phyloP scores from a whole-genome alignment of 1,284 basidiomycete genomes.

The Rhodofomes roseus region DNA sequence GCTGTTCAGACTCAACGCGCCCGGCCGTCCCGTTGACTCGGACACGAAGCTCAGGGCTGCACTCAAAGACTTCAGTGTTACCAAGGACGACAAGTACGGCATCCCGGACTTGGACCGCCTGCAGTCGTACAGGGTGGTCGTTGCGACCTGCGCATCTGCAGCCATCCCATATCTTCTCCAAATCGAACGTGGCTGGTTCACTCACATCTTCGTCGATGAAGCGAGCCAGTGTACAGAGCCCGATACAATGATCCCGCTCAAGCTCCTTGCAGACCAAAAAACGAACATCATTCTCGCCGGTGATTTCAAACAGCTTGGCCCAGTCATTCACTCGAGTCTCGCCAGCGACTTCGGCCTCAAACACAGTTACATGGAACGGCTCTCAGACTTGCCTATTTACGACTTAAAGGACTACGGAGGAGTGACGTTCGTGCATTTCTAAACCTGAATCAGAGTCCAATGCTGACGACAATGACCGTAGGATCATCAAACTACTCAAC shows the following conservation, averaged over 20 bases:
- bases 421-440: slow-evolving; percentile 31
- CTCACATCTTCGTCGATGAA: slow-evolving; percentile 63
- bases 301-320: slow-evolving; percentile 57
- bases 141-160: slow-evolving; percentile 60
- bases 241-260: slow-evolving; percentile 51
- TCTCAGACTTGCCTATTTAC: slow-evolving; percentile 47
- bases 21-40: slow-evolving; percentile 41
- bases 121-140: slow-evolving; percentile 48
- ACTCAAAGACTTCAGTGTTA: slow-evolving; percentile 38
- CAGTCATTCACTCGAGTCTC: slow-evolving; percentile 45
- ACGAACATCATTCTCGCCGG: slow-evolving; percentile 52
- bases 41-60: slow-evolving; percentile 33
- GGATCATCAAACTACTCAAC: slow-evolving; percentile 47
- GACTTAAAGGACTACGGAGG: slow-evolving; percentile 26
- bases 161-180: slow-evolving; percentile 53
- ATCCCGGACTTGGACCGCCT: slow-evolving; percentile 40
- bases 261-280: slow-evolving; percentile 36
- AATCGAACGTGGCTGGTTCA: slow-evolving; percentile 53
- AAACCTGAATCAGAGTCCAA: not conserved
- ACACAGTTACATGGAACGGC: slow-evolving; percentile 45
- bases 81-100: slow-evolving; percentile 39
- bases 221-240: slow-evolving; percentile 62
- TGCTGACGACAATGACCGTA: slow-evolving; percentile 13
- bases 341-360: slow-evolving; percentile 42
- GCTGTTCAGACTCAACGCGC: slow-evolving; percentile 64